A percentile compares a stretch with the other conserved stretches of the same genome.
These are phyloP conservation scores for Phytophthora macrochlamydospora DNA, from an alignment of 352 stramenopile species.

Conservation along the genomic window DNA sequence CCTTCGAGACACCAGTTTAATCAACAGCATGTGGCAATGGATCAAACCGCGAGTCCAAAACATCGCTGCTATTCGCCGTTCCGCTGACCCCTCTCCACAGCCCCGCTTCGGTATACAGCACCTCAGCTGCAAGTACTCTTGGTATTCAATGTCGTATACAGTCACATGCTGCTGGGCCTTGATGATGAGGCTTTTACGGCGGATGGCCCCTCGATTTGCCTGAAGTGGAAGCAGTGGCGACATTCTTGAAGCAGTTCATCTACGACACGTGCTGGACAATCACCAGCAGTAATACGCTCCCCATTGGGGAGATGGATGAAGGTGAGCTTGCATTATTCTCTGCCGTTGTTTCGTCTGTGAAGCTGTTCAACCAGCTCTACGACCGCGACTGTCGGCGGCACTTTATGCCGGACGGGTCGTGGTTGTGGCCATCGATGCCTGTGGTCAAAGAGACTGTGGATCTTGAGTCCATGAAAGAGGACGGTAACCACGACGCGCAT, in stretches of 20 bases:
- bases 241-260: slow-evolving; percentile 68
- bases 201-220: slow-evolving; percentile 52
- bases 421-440: slow-evolving; percentile 79
- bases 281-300: slow-evolving; percentile 22
- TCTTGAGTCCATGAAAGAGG: slow-evolving; percentile 67
- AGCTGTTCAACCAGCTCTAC: slow-evolving; percentile 85
- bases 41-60: slow-evolving; percentile 24
- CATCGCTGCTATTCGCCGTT: slow-evolving; percentile 11
- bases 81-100: slow-evolving; percentile 11
- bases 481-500: slow-evolving; percentile 43
- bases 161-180: slow-evolving; percentile 64
- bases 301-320: slow-evolving; percentile 23
- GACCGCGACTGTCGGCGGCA: slow-evolving; percentile 65
- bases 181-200: slow-evolving; percentile 73
- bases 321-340: slow-evolving; percentile 46
- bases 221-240: slow-evolving; percentile 52
- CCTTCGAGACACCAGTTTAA: slow-evolving; percentile 12
- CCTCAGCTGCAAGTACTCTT: slow-evolving; percentile 49
- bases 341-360: slow-evolving; percentile 61
- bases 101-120: slow-evolving; percentile 18
- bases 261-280: slow-evolving; percentile 73
- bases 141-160: slow-evolving; percentile 70
- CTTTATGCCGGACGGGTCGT: slow-evolving; percentile 51
- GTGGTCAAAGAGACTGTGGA: slow-evolving; percentile 68
- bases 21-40: slow-evolving; percentile 51